phyloP scores from a whole-genome alignment of 2,329 filamentous ascomycete genomes.

The Talaromyces sp. region DNA sequence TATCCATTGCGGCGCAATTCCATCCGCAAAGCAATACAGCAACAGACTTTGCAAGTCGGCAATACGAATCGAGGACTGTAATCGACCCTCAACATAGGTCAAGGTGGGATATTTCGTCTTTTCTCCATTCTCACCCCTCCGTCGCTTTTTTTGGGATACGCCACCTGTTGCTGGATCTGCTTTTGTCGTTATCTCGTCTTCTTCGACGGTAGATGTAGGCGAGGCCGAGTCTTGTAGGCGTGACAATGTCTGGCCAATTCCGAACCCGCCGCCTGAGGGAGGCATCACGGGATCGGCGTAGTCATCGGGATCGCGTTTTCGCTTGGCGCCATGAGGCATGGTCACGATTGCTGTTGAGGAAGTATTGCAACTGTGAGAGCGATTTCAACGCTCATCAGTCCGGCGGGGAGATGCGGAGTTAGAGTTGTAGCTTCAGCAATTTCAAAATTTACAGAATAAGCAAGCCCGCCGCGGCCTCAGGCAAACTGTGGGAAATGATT shows the following conservation, averaged over 20 bases:
- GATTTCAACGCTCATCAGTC: neutral
- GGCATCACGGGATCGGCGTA: conserved; percentile 24
- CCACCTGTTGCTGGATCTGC: neutral
- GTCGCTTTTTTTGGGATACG: conserved; percentile 24
- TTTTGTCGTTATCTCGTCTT: conserved; percentile 10
- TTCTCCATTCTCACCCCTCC: conserved; percentile 37
- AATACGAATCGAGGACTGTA: conserved; percentile 56
- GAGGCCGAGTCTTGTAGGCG: conserved; percentile 26
- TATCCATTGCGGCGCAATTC: conserved; percentile 61
- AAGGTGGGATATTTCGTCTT: conserved; percentile 53
- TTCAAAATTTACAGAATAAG: neutral
- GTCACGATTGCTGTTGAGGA: neutral
- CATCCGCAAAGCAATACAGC: conserved; percentile 62
- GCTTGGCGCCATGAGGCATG: conserved; percentile 25
- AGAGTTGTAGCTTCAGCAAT: neutral
- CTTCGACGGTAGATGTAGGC: conserved; percentile 13
- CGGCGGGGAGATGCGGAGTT: neutral
- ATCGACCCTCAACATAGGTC: conserved; percentile 51
- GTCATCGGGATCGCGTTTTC: conserved; percentile 32
- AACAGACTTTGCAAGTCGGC: conserved; percentile 57
- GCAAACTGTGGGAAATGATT: neutral
- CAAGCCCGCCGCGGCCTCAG: neutral
- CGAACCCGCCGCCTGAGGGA: conserved; percentile 22
- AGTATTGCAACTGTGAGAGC: neutral
- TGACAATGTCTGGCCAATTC: conserved; percentile 33